phyloP scores from a whole-genome alignment of 2,329 filamentous ascomycete species.

The Diaporthe humulicola region DNA sequence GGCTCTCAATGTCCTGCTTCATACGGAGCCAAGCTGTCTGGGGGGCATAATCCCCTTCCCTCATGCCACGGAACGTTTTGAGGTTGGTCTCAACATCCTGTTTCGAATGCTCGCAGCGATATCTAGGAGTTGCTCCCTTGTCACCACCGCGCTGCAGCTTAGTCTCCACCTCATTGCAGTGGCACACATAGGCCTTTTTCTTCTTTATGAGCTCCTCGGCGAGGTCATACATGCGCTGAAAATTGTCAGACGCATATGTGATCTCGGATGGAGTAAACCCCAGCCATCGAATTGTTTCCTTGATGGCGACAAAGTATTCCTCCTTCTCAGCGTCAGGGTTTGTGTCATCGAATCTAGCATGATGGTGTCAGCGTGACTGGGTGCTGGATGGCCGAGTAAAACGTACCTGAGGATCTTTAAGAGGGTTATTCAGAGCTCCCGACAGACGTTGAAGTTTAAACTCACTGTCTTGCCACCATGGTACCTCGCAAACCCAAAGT shows the following conservation, averaged over 20 bases:
- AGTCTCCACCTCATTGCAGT: constrained; percentile 85
- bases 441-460: constrained; percentile 27
- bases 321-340: constrained; percentile 95
- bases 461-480: constrained; percentile 75
- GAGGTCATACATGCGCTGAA: constrained; percentile 86
- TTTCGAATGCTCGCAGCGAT: constrained; percentile 83
- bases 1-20: constrained; percentile 87
- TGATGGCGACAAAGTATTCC: constrained; percentile 88
- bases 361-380: constrained; percentile 55
- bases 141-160: constrained; percentile 87
- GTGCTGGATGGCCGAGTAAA: background rate
- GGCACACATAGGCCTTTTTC: constrained; percentile 85
- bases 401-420: constrained; percentile 48
- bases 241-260: constrained; percentile 92
- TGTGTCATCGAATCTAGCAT: constrained; percentile 90
- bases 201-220: constrained; percentile 85
- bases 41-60: constrained; percentile 88
- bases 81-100: constrained; percentile 82
- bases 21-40: constrained; percentile 88
- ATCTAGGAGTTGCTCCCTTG: constrained; percentile 76
- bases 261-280: constrained; percentile 68
- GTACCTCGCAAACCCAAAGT: constrained; percentile 91
- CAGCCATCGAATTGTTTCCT: constrained; percentile 88
- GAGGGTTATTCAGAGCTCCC: background rate
- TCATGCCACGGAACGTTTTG: constrained; percentile 87